Conservation (phyloP, 2,329 filamentous ascomycete genomes). For the Orbilia oligospora region DNA sequence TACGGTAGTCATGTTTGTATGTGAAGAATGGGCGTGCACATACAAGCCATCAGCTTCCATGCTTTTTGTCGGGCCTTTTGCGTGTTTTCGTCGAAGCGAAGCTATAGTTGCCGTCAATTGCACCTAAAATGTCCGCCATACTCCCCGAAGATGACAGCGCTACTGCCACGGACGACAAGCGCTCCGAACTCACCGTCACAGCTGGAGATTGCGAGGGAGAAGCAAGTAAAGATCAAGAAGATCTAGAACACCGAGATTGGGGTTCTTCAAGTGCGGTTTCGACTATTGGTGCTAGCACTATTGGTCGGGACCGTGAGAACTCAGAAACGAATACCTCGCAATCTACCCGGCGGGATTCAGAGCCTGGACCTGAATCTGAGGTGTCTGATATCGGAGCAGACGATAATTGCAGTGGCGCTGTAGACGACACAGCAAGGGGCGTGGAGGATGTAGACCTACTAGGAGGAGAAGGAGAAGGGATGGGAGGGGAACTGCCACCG, state of each 20-base stretch:
- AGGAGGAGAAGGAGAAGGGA: background rate
- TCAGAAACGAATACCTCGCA: conserved; percentile 34
- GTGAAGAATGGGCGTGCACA: background rate
- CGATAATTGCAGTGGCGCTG: background rate
- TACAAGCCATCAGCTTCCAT: conserved; percentile 13
- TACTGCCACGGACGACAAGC: conserved; percentile 20
- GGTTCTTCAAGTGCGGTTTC: conserved; percentile 33
- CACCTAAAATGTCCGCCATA: conserved; percentile 43
- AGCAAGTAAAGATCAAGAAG: conserved; percentile 1
- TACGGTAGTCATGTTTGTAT: background rate
- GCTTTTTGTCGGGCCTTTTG: background rate
- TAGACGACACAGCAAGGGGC: background rate
- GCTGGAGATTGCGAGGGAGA: conserved; percentile 8
- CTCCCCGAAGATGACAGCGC: conserved; percentile 31
- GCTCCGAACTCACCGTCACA: conserved; percentile 39
- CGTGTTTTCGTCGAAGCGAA: conserved; percentile 13
- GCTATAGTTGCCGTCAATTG: conserved; percentile 13
- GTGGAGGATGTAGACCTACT: background rate
- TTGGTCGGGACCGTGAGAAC: conserved; percentile 28
- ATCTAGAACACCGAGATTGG: conserved; percentile 20
- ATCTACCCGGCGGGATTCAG: conserved; percentile 35
- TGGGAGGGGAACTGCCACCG: background rate
- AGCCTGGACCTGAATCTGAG: background rate
- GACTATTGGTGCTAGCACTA: background rate
- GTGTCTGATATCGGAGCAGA: background rate